Conservation (phyloP, 352 stramenopile species). For the Phytophthora nicotianae region DNA sequence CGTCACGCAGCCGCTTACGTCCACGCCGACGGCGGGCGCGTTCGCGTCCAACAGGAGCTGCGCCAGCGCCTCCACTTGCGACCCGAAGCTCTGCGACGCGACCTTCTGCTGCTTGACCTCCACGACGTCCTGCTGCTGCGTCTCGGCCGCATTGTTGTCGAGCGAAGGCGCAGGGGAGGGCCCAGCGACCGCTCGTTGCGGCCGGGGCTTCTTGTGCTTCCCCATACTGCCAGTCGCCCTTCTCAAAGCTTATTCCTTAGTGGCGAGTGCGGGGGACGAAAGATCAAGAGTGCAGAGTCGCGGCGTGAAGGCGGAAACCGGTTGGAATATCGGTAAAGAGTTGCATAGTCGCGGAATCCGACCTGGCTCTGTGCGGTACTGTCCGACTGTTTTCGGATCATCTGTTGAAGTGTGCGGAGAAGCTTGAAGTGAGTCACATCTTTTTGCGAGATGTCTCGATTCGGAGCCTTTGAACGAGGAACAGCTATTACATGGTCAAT, state of each 20-base stretch:
- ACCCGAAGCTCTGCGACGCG: constrained; percentile 11
- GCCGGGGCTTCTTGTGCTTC: constrained; percentile 28
- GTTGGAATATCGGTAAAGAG: neutral
- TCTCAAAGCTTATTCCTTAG: constrained; percentile 21
- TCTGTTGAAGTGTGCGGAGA: neutral
- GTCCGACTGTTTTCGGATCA: constrained; percentile 8
- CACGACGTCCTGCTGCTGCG: neutral
- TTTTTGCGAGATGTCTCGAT: neutral
- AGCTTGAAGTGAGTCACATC: constrained; percentile 12
- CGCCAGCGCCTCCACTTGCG: constrained; percentile 24
- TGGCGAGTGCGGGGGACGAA: neutral
- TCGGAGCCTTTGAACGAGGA: too few species aligned
- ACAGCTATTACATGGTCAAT: neutral
- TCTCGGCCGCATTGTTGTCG: constrained; percentile 22
- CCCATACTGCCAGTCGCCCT: constrained; percentile 18
- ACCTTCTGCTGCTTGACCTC: neutral
- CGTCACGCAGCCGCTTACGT: constrained; percentile 51
- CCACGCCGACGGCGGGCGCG: constrained; percentile 65
- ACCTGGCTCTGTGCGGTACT: neutral
- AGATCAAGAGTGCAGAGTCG: constrained; percentile 6
- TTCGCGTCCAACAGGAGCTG: constrained; percentile 73
- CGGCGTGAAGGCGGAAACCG: neutral
- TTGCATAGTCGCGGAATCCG: neutral
- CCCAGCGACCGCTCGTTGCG: neutral
- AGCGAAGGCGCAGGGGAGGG: neutral